Base-by-base conservation (phyloP, 148 eudicot genomes). In the Rhododendron kiyosumense region DNA sequence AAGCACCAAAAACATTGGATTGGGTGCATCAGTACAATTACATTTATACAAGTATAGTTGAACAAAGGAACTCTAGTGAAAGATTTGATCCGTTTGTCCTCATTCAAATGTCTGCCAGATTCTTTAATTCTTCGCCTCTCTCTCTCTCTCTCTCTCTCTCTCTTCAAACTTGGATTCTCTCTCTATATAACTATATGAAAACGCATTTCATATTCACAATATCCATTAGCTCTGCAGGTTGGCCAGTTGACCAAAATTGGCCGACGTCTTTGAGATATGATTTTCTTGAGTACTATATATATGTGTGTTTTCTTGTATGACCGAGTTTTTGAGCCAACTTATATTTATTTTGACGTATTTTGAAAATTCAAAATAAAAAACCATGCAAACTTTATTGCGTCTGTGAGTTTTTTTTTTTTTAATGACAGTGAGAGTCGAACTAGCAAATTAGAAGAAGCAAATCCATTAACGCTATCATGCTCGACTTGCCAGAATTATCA, bases 51-150 rank as follows among this genome's bases (percentile, higher is more conserved):
- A 36, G 38, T 41, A 41, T 41, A 6, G 45, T 41, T 6, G 45
- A 41, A 41, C 45, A 0, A 36, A 36, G 3, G 45, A 28, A 20
- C 28, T 59, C 59, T 57, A 81, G 83, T 34, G 83, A 54, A 81
- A 10, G 45, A 34, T 65, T 82, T 88, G 75, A 63, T 88, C 67
- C 63, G 61, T 78, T 85, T 85, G 89, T 88, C 89, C 81, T 77
- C 84, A 82, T 88, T 88, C 89, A 88, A 85, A 82, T 77, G 28
- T 83, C 75, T 85, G 76, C 76, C 38, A 69, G 89, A 88, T 83
- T 86, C 89, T 65, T 78, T 48, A 48, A 10, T 48, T 67, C 84
- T 81, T 11, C 0, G 0, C 4, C 45, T 0, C 13, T 3, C 20
- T 9, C 11, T 5, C 49, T 7, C 48, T 30, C 24, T 11, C 26